Base-by-base conservation (phyloP, 139 green algal genomes). In the Chlamydomonas incerta region DNA sequence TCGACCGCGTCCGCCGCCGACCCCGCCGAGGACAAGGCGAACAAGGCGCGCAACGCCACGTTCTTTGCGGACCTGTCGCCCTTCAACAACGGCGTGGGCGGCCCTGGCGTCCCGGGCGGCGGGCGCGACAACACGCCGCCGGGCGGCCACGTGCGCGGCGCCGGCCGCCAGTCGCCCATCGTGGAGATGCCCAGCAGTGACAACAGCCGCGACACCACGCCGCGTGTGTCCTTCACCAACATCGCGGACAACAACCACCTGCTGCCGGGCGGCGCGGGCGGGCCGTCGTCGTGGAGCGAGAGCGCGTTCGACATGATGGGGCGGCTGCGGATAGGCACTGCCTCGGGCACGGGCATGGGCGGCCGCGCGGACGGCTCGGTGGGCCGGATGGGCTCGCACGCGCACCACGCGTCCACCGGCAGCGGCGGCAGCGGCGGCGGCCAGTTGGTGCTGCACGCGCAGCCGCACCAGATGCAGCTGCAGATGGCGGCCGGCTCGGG, bases 151-250 rank as follows among this genome's bases (percentile, higher is more conserved):
- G 41, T 11, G 17, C 33, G 11, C 28, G 41, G 46, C 1, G 15
- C 29, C 0, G 72, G 21, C 72, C 55, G 72, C 28, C 47, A 58
- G 62, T 29, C n/a, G 46, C 66, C 50, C 4, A 86, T 71, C 26
- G 52, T 86, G 29, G 81, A 79, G 69, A 24, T 80, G 33, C 69
- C 81, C 29, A 58, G 73, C 73, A 87, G 41, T n/a, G 75, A 80
- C 65, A 90, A 65, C 66, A 82, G 76, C 70, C 55, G 86, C 28
- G 82, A 75, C 18, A 47, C 55, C 10, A 74, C 58, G 29, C 74
- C 70, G 24, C 73, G 76, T 29, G 83, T 76, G 37, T 83, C 46
- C 13, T 18, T 67, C 15, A 67, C 70, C 33, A 82, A 58, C 73
- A 15, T 74, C 26, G 10, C 17, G 1, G 73, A 67, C 9, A 13